Evolutionary conservation across 768 basidiomycete genomes (phyloP).

Genomic region (Boletellus ananas): DNA sequence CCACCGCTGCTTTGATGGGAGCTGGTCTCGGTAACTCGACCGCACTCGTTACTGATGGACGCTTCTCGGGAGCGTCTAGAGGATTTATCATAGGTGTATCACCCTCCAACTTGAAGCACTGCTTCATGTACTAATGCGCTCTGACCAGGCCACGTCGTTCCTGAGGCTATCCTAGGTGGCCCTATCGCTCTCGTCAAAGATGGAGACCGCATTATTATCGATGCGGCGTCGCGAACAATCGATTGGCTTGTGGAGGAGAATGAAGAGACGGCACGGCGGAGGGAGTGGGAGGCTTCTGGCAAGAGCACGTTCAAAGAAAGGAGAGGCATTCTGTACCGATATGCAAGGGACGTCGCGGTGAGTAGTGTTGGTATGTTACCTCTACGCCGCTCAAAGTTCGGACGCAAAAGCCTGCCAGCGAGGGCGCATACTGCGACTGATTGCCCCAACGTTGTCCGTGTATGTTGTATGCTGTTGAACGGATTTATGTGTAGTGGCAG

Average conservation of each 20-base stretch:
- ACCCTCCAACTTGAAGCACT: background rate
- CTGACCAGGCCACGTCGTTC: conserved; percentile 51
- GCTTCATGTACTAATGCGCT: conserved; percentile 35
- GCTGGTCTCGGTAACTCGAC: conserved; percentile 77
- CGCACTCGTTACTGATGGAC: conserved; percentile 83
- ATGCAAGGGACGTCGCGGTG: conserved; percentile 84
- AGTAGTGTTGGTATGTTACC: conserved; percentile 33
- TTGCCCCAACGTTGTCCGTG: background rate
- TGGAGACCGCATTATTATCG: conserved; percentile 75
- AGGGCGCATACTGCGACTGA: conserved; percentile 80
- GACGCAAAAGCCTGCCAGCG: conserved; percentile 62
- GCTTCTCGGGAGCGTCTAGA: conserved; percentile 80
- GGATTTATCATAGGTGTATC: conserved; percentile 56
- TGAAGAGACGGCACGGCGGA: conserved; percentile 56
- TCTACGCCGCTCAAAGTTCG: conserved; percentile 5
- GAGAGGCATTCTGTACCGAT: conserved; percentile 73
- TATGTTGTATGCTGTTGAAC: conserved; percentile 1
- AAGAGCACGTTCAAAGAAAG: conserved; percentile 62
- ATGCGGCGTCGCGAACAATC: conserved; percentile 60
- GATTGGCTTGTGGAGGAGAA: conserved; percentile 70
- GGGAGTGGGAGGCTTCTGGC: conserved; percentile 67
- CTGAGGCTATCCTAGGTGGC: conserved; percentile 73
- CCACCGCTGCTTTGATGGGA: conserved; percentile 81
- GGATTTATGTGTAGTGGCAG: conserved; percentile 5
- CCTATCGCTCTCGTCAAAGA: conserved; percentile 86